Base-by-base conservation (phyloP, 2,329 filamentous ascomycete genomes). In the Neocucurbitaria cava region DNA sequence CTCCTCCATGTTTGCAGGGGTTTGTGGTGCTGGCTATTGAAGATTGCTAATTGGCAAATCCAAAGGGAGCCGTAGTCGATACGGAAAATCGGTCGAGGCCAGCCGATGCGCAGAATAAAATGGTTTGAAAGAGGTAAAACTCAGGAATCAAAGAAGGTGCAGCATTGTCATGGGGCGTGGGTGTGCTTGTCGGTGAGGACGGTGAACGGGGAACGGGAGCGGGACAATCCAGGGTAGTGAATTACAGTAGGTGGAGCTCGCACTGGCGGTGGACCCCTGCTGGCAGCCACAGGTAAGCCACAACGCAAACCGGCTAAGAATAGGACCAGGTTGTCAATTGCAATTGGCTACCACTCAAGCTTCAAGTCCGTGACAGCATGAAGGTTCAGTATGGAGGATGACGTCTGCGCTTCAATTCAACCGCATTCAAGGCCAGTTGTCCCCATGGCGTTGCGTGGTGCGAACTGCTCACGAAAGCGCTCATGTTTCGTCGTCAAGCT, bases 1-100 rank as follows among this genome's bases (percentile, higher is more conserved):
- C 42, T 56, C 66, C 66, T 56, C 66, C 66, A 69, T 68, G 48
- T 35, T 59, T 58, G 55, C 45, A 44, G 49, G 47, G 38, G 54
- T 49, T 31, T 50, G 49, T 51, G 54, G 54, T 52, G 53, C 47
- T 55, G 55, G 51, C 17, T 47, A 38, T 52, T 51, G 47, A 49
- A 50, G 38, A 44, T 46, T 48, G 56, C 38, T 38, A 55, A 35
- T 43, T 30, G 42, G 35, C 56, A 45, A 21, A 46, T 31, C 52
- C 44, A 58, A 65, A 55, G 52, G 51, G 54, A 64, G 57, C 46
- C 35, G 57, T 59, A 54, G 56, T 60, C 52, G 54, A 59, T 53
- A 60, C 54, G 56, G 60, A 50, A 46, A 45, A n/a, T 21, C 8
- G 36, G 17, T 21, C n/a, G 24, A 41, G 46, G 41, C 41, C 41